These are phyloP conservation scores for Yamagishiella unicocca DNA, from an alignment of 139 green algal species.

Conservation along the genomic window DNA sequence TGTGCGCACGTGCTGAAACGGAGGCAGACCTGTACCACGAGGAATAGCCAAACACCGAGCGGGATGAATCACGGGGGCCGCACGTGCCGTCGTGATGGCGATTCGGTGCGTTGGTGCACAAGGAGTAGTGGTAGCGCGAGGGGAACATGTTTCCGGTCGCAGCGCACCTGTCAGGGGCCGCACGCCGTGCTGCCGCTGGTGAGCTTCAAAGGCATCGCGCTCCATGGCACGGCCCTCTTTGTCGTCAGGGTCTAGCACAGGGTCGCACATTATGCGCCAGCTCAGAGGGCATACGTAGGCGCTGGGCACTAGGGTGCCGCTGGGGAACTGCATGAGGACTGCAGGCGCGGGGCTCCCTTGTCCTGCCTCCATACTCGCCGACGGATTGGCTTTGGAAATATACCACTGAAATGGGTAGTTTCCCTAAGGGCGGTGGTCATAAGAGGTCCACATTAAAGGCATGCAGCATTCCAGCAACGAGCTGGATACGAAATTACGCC, in stretches of 20 bases:
- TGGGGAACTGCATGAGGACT: background rate
- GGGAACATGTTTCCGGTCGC: no score
- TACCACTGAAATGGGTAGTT: no score
- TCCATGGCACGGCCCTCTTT: background rate
- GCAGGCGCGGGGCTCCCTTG: no score
- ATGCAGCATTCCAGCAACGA: no score
- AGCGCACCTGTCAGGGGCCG: constrained; percentile 10
- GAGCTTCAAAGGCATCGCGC: background rate
- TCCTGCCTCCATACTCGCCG: no score
- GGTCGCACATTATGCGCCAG: constrained; percentile 10
- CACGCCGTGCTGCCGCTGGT: constrained; percentile 1
- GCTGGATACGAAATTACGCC: no score
- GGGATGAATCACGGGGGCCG: background rate
- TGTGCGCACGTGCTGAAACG: background rate
- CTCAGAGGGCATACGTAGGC: constrained; percentile 4
- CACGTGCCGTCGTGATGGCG: background rate
- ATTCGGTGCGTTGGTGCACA: no score
- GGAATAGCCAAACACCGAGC: background rate
- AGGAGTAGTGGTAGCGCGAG: no score
- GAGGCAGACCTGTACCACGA: background rate
- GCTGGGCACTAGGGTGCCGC: background rate
- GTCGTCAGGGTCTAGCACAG: constrained; percentile 6
- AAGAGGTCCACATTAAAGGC: no score
- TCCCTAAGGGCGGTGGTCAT: no score
- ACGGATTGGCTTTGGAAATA: no score